Base-by-base conservation (phyloP, 352 stramenopile genomes). In the Phytophthora crassamura region DNA sequence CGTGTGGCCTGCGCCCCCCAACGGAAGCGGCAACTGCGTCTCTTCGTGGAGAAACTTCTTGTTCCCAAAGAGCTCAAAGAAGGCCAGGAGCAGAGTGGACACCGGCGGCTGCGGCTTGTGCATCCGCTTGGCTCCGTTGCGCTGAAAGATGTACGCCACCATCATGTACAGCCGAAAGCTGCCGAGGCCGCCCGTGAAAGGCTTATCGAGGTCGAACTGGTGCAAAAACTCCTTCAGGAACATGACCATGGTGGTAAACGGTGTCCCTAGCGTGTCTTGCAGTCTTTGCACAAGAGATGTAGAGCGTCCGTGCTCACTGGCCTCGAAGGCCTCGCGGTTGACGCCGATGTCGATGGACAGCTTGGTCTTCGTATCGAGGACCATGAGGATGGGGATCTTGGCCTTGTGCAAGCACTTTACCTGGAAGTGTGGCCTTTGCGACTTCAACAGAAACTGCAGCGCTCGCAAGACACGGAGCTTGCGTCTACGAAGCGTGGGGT, bases 101-200 rank as follows among this genome's bases (percentile, higher is more conserved):
- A 75, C 43, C 42, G 63, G 43, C 14, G 57, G 11, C 28, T 66
- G 41, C 14, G n/a, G 28, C 6, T 71, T 65, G 9, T 62, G 60
- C 15, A 59, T 67, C 32, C 16, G 57, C 39, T 59, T 72, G 11
- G 34, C 38, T 14, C 22, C 22, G 9, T 16, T 52, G 12, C 63
- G 40, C 7, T 80, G 72, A 59, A 91, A 84, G 12, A 94, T 70
- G 46, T 76, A 86, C 8, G 82, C 83, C 18, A 93, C 80, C 84
- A 94, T 93, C 61, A 93, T 79, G 45, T 94, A 94, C 16, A 94
- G 64, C 3, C 86, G 79, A 57, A 88, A 94, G 66, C 86, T 93
- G 5, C 84, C 86, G 11, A 94, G 65, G 0, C 86, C 86, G 14
- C 84, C 86, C 9, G 84, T 91, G 56, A 89, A 93, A 7, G 82